Conservation (phyloP, 345 rosid species). For the Eucalyptus dawsonii region DNA sequence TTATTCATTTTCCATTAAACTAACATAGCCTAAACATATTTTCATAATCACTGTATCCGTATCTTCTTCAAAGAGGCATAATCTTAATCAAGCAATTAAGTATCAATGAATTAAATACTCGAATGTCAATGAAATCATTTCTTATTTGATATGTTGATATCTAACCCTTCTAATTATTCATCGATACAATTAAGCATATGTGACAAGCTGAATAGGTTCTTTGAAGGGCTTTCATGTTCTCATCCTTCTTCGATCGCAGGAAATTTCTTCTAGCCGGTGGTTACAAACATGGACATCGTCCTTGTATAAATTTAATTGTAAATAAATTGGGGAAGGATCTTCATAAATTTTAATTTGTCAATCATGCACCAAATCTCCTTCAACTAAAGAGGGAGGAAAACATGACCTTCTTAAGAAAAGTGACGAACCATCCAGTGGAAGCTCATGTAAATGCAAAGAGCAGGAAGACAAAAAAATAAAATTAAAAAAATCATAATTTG, state of each 20-base stretch:
- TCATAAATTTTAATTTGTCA: neutral
- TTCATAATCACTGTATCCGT: neutral
- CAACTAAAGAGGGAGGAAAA: neutral
- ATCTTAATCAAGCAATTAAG: neutral
- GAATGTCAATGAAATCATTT: neutral
- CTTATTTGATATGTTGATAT: too few relatives aligned
- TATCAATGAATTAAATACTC: neutral
- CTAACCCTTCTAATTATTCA: neutral
- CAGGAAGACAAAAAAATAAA: neutral
- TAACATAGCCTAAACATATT: neutral
- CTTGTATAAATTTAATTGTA: neutral
- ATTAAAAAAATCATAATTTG: neutral
- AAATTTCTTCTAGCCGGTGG: neutral
- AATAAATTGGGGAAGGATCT: neutral
- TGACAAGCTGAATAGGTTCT: neutral
- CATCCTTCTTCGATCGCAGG: neutral
- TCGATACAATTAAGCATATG: neutral
- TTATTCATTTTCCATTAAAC: neutral
- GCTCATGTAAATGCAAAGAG: neutral
- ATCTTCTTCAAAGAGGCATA: neutral
- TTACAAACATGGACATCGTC: neutral
- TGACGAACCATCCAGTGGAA: neutral
- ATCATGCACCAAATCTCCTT: neutral
- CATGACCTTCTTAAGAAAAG: neutral
- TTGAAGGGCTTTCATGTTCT: neutral